Base-by-base conservation (phyloP, 192 early-diverging fungal species). In the Chytriomyces sp. region DNA sequence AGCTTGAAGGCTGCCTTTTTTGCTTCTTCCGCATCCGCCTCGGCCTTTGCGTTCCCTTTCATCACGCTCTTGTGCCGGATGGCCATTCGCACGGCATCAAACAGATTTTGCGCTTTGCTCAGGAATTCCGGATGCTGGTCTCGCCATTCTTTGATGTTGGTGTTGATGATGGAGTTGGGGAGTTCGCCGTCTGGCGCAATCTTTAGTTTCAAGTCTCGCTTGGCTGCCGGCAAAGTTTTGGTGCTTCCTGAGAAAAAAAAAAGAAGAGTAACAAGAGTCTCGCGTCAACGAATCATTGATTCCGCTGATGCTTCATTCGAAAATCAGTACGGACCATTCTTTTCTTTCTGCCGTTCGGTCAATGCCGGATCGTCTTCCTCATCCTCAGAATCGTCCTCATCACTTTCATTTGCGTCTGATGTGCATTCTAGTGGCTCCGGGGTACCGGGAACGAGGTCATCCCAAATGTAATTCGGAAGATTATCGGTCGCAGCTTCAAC, bases 181-280 rank as follows among this genome's bases (percentile, higher is more conserved):
- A 88, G 44, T 1, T 61, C 35, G 7, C 86, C 86, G 63, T 88
- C 86, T 11, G 86, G 86, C 45, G 86, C 86, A 68, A 82, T 60
- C 13, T n/a, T 57, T 57, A n/a, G 53, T 20, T 57, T 57, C 53
- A 57, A n/a, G 53, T 20, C 53, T 57, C 20, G 13, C 20, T 20
- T 57, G 16, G 20, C 16, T 20, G 16, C 20, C 5, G 20, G 53
- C 53, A 20, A n/a, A n/a, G 13, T 57, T 20, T 57, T 13, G 1
- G 53, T 20, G 53, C 16, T 57, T 3, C 53, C 20, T 57, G 53
- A 2, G 53, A 18, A 57, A 57, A 57, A 57, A 20, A 57, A 57
- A 57, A 20, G 5, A 57, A 3, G 3, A n/a, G 53, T 5, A n/a
- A 2, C 53, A n/a, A 57, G 53, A 57, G 53, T 57, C 3, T 35